Percentiles rank a stretch among this genome's conserved stretches.
Conservation (phyloP, 2,329 filamentous ascomycete genomes). For the Fusarium mexicanum region DNA sequence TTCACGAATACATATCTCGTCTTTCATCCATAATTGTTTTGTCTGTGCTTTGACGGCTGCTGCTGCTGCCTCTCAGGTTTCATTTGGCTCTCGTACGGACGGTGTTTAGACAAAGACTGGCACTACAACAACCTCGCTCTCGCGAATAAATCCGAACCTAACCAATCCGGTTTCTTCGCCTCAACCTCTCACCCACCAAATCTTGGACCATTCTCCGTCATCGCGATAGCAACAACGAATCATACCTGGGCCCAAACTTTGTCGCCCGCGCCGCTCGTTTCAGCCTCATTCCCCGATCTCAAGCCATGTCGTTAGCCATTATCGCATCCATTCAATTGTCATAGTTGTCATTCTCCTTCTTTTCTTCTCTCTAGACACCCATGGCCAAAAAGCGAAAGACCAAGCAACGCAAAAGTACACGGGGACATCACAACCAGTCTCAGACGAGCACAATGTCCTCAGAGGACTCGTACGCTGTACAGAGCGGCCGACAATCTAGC, state of each 20-base stretch:
- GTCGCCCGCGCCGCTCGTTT: conserved; percentile 31
- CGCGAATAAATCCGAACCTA: not conserved
- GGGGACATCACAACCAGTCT: conserved; percentile 35
- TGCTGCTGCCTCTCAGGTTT: not conserved
- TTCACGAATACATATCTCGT: not conserved
- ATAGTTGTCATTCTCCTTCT: not conserved
- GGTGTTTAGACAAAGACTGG: not conserved
- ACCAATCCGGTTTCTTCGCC: not conserved
- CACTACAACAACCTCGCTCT: not conserved
- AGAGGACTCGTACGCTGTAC: conserved; percentile 43
- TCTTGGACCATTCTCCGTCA: not conserved
- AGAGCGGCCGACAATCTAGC: conserved; percentile 47
- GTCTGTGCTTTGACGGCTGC: not conserved
- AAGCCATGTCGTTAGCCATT: conserved; percentile 38
- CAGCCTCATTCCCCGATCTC: conserved; percentile 16
- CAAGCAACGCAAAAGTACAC: conserved; percentile 43
- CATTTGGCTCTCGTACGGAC: not conserved
- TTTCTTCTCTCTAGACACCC: conserved; percentile 29
- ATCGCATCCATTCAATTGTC: conserved; percentile 24
- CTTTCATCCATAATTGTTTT: conserved; percentile 21
- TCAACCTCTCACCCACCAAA: not conserved
- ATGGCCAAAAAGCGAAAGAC: conserved; percentile 50
- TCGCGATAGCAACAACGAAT: conserved; percentile 10
- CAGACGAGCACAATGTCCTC: conserved; percentile 47
- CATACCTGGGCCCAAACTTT: not conserved